Conservation (phyloP, 2,329 filamentous ascomycete genomes). For the Fusarium heterosporum region DNA sequence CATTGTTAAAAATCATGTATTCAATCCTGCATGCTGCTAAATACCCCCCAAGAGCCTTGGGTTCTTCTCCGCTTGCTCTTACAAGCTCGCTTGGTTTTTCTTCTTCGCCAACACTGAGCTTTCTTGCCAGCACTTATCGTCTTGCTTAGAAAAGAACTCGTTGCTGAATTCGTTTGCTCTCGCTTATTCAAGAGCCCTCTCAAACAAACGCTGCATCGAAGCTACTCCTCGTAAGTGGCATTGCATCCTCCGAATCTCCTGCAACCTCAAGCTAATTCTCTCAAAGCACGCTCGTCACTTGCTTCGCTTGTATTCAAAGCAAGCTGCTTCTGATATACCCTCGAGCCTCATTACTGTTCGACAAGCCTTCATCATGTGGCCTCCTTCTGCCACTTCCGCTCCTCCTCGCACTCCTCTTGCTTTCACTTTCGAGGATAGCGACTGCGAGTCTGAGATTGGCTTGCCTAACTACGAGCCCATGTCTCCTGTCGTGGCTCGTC, state of each 20-base stretch:
- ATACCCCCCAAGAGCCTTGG: not conserved
- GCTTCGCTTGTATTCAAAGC: conserved; percentile 3
- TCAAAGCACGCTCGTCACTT: not conserved
- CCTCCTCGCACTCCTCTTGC: conserved; percentile 6
- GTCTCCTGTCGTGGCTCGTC: conserved; percentile 16
- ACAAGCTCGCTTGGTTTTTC: not conserved
- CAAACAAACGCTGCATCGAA: not conserved
- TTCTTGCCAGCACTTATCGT: not conserved
- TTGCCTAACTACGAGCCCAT: conserved; percentile 11
- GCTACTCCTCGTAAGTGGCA: conserved; percentile 15
- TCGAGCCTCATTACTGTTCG: not conserved
- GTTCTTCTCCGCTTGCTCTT: not conserved
- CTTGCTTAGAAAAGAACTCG: not conserved
- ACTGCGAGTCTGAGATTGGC: conserved; percentile 2
- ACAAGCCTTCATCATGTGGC: conserved; percentile 5
- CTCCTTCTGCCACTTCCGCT: not conserved
- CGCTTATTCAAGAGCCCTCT: not conserved
- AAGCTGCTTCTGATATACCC: not conserved
- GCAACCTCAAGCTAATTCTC: not conserved
- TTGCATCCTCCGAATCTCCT: not conserved
- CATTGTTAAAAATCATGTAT: not conserved
- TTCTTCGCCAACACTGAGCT: not conserved
- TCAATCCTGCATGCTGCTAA: not conserved
- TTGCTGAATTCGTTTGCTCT: not conserved
- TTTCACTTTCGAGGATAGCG: conserved; percentile 11